Conservation (phyloP, 768 basidiomycete species). For the Lactarius quietus region DNA sequence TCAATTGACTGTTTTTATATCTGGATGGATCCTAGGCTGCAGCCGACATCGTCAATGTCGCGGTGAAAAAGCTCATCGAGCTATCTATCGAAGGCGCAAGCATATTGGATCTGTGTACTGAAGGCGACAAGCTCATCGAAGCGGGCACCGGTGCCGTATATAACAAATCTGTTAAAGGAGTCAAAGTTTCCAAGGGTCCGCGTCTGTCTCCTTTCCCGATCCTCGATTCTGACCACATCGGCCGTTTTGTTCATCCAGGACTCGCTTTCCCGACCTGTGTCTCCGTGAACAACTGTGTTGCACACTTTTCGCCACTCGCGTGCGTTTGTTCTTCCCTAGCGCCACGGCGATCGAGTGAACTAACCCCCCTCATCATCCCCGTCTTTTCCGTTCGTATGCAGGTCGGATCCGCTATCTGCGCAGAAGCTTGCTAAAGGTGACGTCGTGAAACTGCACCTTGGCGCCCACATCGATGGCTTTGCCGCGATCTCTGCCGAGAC, state of each 20-base stretch:
- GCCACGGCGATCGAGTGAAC: neutral
- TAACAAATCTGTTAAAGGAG: slow-evolving; percentile 87
- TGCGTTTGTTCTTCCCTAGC: slow-evolving; percentile 44
- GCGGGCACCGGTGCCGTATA: slow-evolving; percentile 80
- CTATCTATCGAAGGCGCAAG: slow-evolving; percentile 78
- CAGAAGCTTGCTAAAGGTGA: slow-evolving; percentile 78
- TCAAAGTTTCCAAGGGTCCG: slow-evolving; percentile 83
- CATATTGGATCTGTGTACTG: slow-evolving; percentile 83
- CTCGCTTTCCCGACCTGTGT: slow-evolving; percentile 93
- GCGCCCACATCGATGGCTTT: slow-evolving; percentile 97
- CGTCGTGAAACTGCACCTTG: slow-evolving; percentile 93
- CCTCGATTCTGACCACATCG: neutral
- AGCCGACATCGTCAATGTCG: slow-evolving; percentile 83
- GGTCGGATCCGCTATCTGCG: slow-evolving; percentile 69
- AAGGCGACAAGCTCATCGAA: slow-evolving; percentile 93
- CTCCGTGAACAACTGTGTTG: slow-evolving; percentile 93
- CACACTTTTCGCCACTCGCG: slow-evolving; percentile 95
- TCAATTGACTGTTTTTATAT: slow-evolving; percentile 10
- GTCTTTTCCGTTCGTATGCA: slow-evolving; percentile 32
- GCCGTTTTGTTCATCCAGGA: slow-evolving; percentile 52
- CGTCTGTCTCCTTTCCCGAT: neutral
- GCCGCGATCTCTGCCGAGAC: slow-evolving; percentile 94
- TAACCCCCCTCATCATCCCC: slow-evolving; percentile 7
- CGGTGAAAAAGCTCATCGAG: slow-evolving; percentile 80
- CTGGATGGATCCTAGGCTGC: slow-evolving; percentile 54